phyloP scores from a whole-genome alignment of 177 flowering plant species.

The Vitis hybrid region DNA sequence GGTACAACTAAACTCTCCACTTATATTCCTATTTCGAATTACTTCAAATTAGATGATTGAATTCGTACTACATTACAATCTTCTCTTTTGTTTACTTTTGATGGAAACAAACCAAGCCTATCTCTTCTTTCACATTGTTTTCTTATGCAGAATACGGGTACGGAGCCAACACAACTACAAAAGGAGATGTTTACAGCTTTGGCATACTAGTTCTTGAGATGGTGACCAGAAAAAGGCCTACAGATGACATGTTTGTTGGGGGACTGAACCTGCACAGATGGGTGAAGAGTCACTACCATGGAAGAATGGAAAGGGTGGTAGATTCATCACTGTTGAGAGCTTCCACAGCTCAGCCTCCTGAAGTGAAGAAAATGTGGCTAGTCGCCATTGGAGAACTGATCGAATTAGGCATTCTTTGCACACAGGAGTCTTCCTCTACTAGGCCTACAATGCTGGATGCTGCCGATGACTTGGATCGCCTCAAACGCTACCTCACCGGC shows the following conservation, averaged over 20 bases:
- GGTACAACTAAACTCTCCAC: slow-evolving; percentile 23
- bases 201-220: slow-evolving; percentile 52
- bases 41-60: not conserved
- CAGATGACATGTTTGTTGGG: slow-evolving; percentile 43
- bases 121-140: not conserved
- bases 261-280: slow-evolving; percentile 41
- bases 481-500: slow-evolving; percentile 43
- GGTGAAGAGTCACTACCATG: slow-evolving; percentile 45
- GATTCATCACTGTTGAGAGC: slow-evolving; percentile 38
- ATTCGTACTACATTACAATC: not conserved
- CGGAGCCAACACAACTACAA: slow-evolving; percentile 40
- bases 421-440: slow-evolving; percentile 41
- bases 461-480: slow-evolving; percentile 47
- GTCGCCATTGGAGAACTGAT: slow-evolving; percentile 39
- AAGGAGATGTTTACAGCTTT: slow-evolving; percentile 57
- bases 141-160: slow-evolving; percentile 42
- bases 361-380: slow-evolving; percentile 42
- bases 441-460: slow-evolving; percentile 57
- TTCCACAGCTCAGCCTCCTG: slow-evolving; percentile 26
- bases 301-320: slow-evolving; percentile 29
- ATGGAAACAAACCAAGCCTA: too few relatives aligned
- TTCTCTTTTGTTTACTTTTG: too few relatives aligned
- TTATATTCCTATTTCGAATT: not conserved
- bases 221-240: slow-evolving; percentile 50
- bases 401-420: slow-evolving; percentile 50